Evolutionary conservation across 352 stramenopile genomes (phyloP), one percentile per base, ranked within the genome.

Genomic region (Globisporangium viniferum): DNA sequence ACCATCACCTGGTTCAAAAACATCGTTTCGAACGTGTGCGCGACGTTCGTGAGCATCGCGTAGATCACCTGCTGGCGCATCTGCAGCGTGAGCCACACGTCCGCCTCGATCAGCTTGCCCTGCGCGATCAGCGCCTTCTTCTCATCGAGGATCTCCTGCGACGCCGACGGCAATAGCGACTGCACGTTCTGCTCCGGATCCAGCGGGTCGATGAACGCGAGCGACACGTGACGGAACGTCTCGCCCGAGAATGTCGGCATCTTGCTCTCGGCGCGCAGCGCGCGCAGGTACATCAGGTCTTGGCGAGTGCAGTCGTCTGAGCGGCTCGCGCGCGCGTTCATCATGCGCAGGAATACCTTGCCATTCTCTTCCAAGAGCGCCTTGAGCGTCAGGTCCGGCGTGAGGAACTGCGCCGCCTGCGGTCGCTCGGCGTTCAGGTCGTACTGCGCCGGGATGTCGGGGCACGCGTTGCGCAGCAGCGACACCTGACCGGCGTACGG

Each of bases 161-260:
- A 91, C 10, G 79, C 87, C 1, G 87, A 92, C 14, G 84, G 85
- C 20, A 93, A 64, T 53, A 95, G 71, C 55, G 85, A 92, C 72
- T 93, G 85, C 63, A 95, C 81, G 46, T 89, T 79, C 67, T 93
- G 84, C 58, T 91, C 87, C 10, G 79, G 76, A 59, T 95, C 87
- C 3, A 71, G 68, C 49, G 88, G 75, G 65, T 95, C 84, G 31
- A 95, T 86, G 68, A 92, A 95, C 22, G 87, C 87, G 44, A 95
- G 73, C 14, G 86, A 84, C 15, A 93, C 84, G 61, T 87, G 74
- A 55, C 81, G 76, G 72, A 95, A 92, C 24, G 87, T 89, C 58
- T 91, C 81, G 22, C 82, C 87, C n/a, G 87, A 95, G 75, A 95
- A 95, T 48, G 81, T 92, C 24, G 87, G 87, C 87, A 95, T 95